phyloP scores from a whole-genome alignment of 1,139 yeast genomes.

The Yamadazyma diospyri region DNA sequence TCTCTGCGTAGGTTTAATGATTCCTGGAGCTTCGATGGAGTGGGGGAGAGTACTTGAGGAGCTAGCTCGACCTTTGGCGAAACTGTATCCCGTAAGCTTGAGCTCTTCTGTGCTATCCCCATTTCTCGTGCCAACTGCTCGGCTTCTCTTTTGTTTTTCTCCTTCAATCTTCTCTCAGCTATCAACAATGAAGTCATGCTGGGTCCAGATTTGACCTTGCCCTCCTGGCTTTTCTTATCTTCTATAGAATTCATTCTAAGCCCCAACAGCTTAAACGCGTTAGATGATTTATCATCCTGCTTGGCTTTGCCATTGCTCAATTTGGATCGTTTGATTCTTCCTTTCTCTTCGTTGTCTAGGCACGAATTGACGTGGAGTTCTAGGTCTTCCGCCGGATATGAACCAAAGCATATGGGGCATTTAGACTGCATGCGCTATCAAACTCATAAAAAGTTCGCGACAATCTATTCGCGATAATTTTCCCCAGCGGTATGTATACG shows the following conservation, averaged over 20 bases:
- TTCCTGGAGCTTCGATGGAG: constrained; percentile 16
- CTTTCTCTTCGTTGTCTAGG: constrained; percentile 7
- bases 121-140: constrained; percentile 8
- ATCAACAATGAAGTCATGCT: constrained; percentile 30
- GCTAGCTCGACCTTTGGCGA: constrained; percentile 8
- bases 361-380: constrained; percentile 39
- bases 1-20: constrained; percentile 37
- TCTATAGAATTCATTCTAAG: constrained; percentile 24
- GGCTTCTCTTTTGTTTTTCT: constrained; percentile 12
- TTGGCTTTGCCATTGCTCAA: constrained; percentile 8
- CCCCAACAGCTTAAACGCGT: constrained; percentile 29
- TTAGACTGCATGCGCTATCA: constrained; percentile 7
- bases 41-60: constrained; percentile 11
- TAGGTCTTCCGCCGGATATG: constrained; percentile 21
- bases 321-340: constrained; percentile 4
- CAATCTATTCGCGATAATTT: constrained; percentile 2
- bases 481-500: no score
- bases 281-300: constrained; percentile 4
- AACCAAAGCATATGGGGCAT: constrained; percentile 38
- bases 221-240: constrained; percentile 17
- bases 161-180: constrained; percentile 29
- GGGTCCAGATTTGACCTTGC: constrained; percentile 21
- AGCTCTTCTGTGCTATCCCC: neutral
- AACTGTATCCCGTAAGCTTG: neutral
- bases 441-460: no score